Base-by-base conservation (phyloP, 495 filamentous ascomycete genomes). In the Penicillium paxilli region DNA sequence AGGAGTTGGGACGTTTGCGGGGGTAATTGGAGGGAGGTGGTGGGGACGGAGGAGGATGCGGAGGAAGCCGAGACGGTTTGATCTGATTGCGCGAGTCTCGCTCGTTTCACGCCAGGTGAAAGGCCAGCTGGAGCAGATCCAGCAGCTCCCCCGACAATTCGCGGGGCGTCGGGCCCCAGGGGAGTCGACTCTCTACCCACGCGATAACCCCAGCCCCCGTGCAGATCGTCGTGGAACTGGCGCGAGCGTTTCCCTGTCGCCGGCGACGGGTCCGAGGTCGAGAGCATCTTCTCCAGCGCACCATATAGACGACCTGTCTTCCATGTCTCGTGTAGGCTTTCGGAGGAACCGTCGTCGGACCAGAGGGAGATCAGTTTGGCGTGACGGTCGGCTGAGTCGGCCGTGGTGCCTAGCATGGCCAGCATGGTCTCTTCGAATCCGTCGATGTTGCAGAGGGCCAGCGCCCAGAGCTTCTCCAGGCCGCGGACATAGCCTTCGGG, bases 1-100 rank as follows among this genome's bases (percentile, higher is more conserved):
- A 91, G 69, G 3, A 90, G 68, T 24, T 81, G 79, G 59, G 86
- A 87, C 5, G 84, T 78, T 48, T 87, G 81, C 19, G 77, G 63
- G 11, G 87, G 87, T 2, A 88, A 71, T 47, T 72, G 71, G 6
- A 80, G 52, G n/a, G n/a, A 14, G 58, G 57, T 19, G 16, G 35
- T 4, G n/a, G n/a, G 2, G 35, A 19, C 2, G 35, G 17, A 38
- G n/a, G 14, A n/a, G 35, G 33, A 1, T 37, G 33, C 11, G n/a
- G 20, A 62, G 66, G 5, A 30, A 47, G 20, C 41, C 37, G 23
- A 51, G 61, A 47, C 44, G 47, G 14, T 66, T n/a, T n/a, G 62
- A 1, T 63, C 25, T 16, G 58, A 40, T 23, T 62, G 44, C 2
- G 63, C 60, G 41, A 73, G 37, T 44, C 70, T 54, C 10, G 59